phyloP scores from a whole-genome alignment of 163 green algal genomes.

The Scenedesmus sp. region DNA sequence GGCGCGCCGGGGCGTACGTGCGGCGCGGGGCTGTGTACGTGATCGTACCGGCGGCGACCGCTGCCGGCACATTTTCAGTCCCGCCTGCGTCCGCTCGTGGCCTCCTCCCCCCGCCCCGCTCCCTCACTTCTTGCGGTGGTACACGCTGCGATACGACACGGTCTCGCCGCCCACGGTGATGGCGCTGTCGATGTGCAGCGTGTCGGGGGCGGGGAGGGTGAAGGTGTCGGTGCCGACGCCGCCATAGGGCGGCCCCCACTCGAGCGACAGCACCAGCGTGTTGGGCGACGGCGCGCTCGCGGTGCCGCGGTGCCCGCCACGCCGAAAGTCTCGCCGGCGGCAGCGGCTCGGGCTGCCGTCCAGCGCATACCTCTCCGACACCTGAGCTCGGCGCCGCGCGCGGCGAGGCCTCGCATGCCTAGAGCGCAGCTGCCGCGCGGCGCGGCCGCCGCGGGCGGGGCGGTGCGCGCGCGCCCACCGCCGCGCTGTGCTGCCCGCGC shows the following conservation, averaged over 20 bases:
- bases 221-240: constrained; percentile 39
- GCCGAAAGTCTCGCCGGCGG: constrained; percentile 33
- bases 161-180: constrained; percentile 9
- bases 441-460: too few relatives aligned
- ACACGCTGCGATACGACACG: constrained; percentile 25
- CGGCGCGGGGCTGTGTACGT: too few relatives aligned
- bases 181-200: constrained; percentile 11
- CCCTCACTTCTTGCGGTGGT: constrained; percentile 33
- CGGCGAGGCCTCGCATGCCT: neutral
- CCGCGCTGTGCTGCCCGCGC: too few relatives aligned
- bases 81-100: too few relatives aligned
- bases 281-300: neutral
- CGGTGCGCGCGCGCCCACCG: too few relatives aligned
- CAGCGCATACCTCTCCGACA: constrained; percentile 17
- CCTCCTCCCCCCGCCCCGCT: too few relatives aligned
- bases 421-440: neutral
- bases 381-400: too few relatives aligned
- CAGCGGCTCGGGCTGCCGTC: constrained; percentile 18
- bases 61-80: too few relatives aligned
- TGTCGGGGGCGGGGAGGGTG: neutral
- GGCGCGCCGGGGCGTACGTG: too few relatives aligned
- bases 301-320: constrained; percentile 31
- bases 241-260: constrained; percentile 48
- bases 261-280: constrained; percentile 43
- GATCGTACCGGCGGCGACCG: too few relatives aligned